A percentile compares a stretch with the other conserved stretches of the same genome.
phyloP scores from a whole-genome alignment of 1,284 basidiomycete species.

The Violaceomyces palustris region DNA sequence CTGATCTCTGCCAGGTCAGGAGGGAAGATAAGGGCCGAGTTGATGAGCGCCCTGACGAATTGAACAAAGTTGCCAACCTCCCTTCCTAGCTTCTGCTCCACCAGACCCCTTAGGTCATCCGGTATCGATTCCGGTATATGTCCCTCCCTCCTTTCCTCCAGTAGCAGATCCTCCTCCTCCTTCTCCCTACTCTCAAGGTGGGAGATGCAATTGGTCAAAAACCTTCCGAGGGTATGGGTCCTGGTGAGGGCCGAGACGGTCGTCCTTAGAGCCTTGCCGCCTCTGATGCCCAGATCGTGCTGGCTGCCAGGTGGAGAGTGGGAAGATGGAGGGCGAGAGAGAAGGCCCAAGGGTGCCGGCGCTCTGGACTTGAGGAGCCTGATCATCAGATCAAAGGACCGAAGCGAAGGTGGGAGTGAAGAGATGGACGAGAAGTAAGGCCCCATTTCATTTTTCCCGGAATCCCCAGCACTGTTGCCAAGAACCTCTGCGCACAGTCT shows the following conservation, averaged over 20 bases:
- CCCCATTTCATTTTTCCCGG: too few species aligned
- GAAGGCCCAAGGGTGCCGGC: too few species aligned
- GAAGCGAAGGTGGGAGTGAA: neutral
- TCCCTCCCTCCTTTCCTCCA: neutral
- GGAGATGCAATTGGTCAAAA: neutral
- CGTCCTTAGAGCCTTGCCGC: neutral
- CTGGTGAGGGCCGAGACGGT: conserved; percentile 1
- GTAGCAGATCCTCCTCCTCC: neutral
- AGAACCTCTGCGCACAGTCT: too few species aligned
- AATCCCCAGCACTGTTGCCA: too few species aligned
- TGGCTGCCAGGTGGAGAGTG: too few species aligned
- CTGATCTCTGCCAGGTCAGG: neutral
- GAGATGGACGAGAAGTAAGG: neutral
- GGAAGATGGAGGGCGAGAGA: too few species aligned
- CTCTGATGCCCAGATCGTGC: too few species aligned
- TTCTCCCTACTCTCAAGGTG: neutral
- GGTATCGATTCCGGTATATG: neutral
- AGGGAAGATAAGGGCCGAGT: conserved; percentile 1
- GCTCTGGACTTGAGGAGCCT: neutral
- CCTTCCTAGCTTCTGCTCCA: neutral
- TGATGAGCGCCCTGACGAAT: neutral
- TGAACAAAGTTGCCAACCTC: conserved; percentile 1
- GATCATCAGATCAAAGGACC: conserved; percentile 1
- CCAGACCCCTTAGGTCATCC: neutral
- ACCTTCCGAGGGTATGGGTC: neutral